Evolutionary conservation across 176 grass and related monocot species (phyloP), one percentile per base, ranked within the genome.

Genomic region (Triticum timopheevii): DNA sequence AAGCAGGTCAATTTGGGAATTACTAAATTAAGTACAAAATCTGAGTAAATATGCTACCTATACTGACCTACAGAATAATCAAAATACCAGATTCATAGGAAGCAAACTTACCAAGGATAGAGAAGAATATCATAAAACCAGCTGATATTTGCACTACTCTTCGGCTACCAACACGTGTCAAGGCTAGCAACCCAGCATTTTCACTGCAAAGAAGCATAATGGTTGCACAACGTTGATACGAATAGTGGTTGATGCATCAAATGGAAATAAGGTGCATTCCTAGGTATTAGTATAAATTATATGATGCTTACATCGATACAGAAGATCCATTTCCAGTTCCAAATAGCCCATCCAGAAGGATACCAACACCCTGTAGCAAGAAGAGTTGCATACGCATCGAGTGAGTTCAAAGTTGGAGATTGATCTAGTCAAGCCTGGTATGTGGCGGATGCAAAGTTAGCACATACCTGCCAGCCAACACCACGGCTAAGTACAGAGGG

Each of bases 41-140:
- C 3, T 39, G 10, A 7, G 31, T 31, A 77, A 28, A 39, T 34
- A 69, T 77, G 13, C 12, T 59, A 67, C 13, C 33, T 81, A 64
- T 38, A n/a, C 39, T 78, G 28, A 77, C 67, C 38, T 54, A 7
- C 8, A 80, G 38, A 42, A 56, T 22, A 77, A 81, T 23, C 22
- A 81, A 47, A 85, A 65, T 42, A 30, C 6, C 47, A 70, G 20
- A 77, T 71, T 72, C 30, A 27, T 44, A 23, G 15, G 24, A 73
- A 66, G 10, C 17, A 56, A 83, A 39, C 61, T 84, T 87, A 97
- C 97, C 97, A 65, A 99, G 69, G 73, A 99, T 89, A 69, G 97
- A 99, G 61, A 99, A 99, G 86, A 99, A 99, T 69, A 99, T 96
- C 97, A 99, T 99, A 87, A 99, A 99, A 65, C 97, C 94, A 72